These are phyloP conservation scores for Plenodomus lindquistii DNA, from an alignment of 2,329 filamentous ascomycete species.

Conservation along the genomic window DNA sequence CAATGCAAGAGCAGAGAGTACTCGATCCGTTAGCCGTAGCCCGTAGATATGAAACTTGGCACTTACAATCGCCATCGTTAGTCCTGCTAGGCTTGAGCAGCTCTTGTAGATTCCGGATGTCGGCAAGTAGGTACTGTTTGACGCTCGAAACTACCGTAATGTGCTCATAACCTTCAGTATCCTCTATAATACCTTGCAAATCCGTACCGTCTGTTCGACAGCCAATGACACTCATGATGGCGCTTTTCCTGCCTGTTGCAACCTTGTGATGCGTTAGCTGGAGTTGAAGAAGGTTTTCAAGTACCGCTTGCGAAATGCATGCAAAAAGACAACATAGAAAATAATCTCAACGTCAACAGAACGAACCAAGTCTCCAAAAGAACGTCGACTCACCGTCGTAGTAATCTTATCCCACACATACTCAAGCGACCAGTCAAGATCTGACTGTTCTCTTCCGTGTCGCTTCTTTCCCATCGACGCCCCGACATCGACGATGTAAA, in stretches of 20 bases:
- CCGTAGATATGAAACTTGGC: neutral
- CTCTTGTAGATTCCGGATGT: constrained; percentile 67
- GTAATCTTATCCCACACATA: constrained; percentile 96
- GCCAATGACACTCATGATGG: constrained; percentile 77
- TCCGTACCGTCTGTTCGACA: constrained; percentile 69
- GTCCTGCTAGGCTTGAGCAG: constrained; percentile 70
- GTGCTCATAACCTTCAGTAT: constrained; percentile 73
- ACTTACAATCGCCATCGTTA: constrained; percentile 70
- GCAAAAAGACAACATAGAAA: neutral
- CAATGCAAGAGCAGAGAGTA: constrained; percentile 81
- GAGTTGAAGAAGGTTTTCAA: neutral
- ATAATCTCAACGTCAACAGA: neutral
- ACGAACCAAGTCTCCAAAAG: constrained; percentile 25
- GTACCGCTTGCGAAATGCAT: no score
- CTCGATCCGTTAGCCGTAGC: constrained; percentile 38
- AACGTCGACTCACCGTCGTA: constrained; percentile 62
- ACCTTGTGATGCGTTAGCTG: constrained; percentile 47
- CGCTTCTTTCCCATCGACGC: constrained; percentile 77
- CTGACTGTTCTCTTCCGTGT: constrained; percentile 72
- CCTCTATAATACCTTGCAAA: constrained; percentile 55
- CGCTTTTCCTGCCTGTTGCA: constrained; percentile 72
- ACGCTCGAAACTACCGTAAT: constrained; percentile 72
- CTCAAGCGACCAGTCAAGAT: constrained; percentile 86
- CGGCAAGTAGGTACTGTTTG: constrained; percentile 70
- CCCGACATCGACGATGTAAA: constrained; percentile 90